phyloP scores from a whole-genome alignment of 2,329 filamentous ascomycete genomes.

The Nakataea oryzae region DNA sequence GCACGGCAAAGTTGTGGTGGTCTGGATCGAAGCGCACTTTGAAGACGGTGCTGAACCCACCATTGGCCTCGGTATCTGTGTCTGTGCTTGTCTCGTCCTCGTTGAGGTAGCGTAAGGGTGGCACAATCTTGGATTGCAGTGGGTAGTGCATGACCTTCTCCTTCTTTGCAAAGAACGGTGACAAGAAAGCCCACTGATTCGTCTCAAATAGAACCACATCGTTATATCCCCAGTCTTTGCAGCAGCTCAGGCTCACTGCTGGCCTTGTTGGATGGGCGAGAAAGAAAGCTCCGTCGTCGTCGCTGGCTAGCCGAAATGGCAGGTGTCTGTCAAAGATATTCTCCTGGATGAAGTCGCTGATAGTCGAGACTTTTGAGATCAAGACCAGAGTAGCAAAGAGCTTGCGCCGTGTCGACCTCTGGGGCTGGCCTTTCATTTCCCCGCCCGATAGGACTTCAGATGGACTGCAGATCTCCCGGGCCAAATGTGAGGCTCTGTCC shows the following conservation, averaged over 20 bases:
- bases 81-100: accelerated
- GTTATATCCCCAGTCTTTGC: neutral
- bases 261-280: neutral
- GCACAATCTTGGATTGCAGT: neutral
- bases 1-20: neutral
- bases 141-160: neutral
- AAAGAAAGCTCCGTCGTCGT: neutral
- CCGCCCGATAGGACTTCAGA: neutral
- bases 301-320: neutral
- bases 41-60: neutral
- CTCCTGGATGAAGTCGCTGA: neutral
- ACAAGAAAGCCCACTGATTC: neutral
- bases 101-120: neutral
- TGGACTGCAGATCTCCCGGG: neutral
- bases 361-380: neutral
- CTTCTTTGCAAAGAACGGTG: neutral
- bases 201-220: neutral
- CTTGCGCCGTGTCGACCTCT: neutral
- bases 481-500: neutral
- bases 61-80: neutral
- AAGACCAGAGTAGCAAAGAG: neutral
- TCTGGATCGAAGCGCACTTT: neutral
- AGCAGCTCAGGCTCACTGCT: neutral
- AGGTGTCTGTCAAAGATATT: neutral
- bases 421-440: neutral